phyloP scores from a whole-genome alignment of 2,329 filamentous ascomycete genomes.

The Verticillium longisporum region DNA sequence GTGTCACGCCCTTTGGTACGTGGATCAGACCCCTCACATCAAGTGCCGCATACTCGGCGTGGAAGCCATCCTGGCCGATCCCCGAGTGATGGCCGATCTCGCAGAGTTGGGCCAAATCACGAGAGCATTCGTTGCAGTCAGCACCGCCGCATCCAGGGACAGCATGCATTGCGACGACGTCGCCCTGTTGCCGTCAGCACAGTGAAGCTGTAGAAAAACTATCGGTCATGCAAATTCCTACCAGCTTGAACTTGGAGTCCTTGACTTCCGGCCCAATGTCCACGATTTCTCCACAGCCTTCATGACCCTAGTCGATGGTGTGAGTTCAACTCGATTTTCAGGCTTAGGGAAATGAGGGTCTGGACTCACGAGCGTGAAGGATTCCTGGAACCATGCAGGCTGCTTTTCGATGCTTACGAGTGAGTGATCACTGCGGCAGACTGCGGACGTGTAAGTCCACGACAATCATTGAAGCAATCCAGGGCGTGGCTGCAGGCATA shows the following conservation, averaged over 20 bases:
- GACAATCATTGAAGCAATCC: background rate
- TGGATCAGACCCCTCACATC: conserved; percentile 15
- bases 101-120: conserved; percentile 29
- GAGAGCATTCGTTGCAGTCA: conserved; percentile 29
- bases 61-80: conserved; percentile 35
- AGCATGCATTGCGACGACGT: conserved; percentile 21
- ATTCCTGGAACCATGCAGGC: conserved; percentile 19
- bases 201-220: background rate
- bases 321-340: background rate
- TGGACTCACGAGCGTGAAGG: conserved; percentile 15
- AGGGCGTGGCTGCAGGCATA: background rate
- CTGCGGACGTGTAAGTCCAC: conserved; percentile 3
- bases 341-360: background rate
- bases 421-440: conserved; percentile 25
- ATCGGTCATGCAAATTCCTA: background rate
- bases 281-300: conserved; percentile 18
- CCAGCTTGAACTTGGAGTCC: conserved; percentile 10
- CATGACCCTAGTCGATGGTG: conserved; percentile 13
- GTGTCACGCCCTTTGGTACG: conserved; percentile 17
- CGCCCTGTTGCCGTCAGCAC: conserved; percentile 13
- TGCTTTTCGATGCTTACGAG: conserved; percentile 20
- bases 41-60: conserved; percentile 28
- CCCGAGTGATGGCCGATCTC: conserved; percentile 30
- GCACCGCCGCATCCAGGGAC: conserved; percentile 23
- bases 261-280: conserved; percentile 12